A percentile compares a stretch with the other conserved stretches of the same genome.
Conservation (phyloP, 257 asterid genomes). For the Jasminum sambac region DNA sequence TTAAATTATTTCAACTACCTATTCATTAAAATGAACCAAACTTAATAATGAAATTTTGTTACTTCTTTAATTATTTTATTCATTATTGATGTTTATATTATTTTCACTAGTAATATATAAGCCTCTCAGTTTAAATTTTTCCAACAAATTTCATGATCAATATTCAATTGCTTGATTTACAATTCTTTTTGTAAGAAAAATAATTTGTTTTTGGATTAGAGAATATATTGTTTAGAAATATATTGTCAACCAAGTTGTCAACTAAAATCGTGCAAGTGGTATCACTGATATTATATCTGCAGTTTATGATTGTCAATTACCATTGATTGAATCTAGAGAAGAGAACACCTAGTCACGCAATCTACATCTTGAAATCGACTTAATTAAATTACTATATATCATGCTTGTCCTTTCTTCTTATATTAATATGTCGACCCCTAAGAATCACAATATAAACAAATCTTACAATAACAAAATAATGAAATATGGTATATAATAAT, state of each 20-base stretch:
- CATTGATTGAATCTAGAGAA: too few species aligned
- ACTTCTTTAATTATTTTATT: neutral
- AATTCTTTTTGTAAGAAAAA: too few species aligned
- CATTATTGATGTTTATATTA: neutral
- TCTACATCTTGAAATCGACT: neutral
- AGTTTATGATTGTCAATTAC: too few species aligned
- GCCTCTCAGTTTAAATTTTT: too few species aligned
- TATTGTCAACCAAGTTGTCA: too few species aligned
- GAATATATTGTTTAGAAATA: too few species aligned
- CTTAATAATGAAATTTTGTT: neutral
- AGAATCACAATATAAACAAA: neutral
- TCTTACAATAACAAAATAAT: neutral
- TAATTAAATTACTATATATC: neutral
- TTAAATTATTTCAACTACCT: slow-evolving; percentile 7
- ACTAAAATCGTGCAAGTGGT: too few species aligned
- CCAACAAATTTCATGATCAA: too few species aligned
- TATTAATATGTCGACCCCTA: neutral
- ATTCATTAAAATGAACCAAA: slow-evolving; percentile 2
- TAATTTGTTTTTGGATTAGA: too few species aligned
- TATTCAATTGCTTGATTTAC: too few species aligned
- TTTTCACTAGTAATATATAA: neutral
- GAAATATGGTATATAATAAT: neutral
- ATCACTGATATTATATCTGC: too few species aligned
- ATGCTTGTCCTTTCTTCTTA: neutral
- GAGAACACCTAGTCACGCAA: too few species aligned